Base-by-base conservation (phyloP, 2,329 filamentous ascomycete genomes). In the Hymenoscyphus scutula region DNA sequence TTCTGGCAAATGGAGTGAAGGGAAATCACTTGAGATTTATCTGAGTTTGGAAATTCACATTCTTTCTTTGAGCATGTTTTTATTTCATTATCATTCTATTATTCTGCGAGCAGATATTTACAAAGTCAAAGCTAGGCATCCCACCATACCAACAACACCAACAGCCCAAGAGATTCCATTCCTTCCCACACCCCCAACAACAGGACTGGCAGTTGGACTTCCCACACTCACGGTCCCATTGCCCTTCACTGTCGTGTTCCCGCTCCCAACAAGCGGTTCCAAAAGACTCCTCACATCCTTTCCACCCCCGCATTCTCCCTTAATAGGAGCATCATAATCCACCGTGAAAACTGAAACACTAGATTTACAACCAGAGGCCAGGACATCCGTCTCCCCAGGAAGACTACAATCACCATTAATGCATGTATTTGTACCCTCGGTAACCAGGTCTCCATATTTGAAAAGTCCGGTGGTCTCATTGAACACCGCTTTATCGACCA, bases 401-500 rank as follows among this genome's bases (percentile, higher is more conserved):
- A 84, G 69, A 6, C 70, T 72, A 69, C 80, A 82, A 60, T 84
- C 77, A 0, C 81, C 82, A 56, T 83, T 82, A 66, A 82, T 79
- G 62, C 80, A 82, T 1, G 73, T 69, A 59, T 83, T 83, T 1
- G 80, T 73, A 1, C 78, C 80, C 0, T 74, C 75, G 3, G 73
- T 65, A 37, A 74, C 72, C 19, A 78, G 73, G 60, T 77, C 77
- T 0, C 69, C 75, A 70, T 75, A 80, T 0, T 65, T 74, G 66
- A 84, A 83, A 0, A 78, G 73, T 0, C 78, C 77, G 2, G 77
- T 77, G 0, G 76, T 74, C 3, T 74, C 71, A 60, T 82, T 78
- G 59, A 74, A 78, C 0, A 79, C 77, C 0, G 79, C 81, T 15
- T 74, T 74, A 58, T 82, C 77, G 5, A 78, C 78, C 5, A 79